A percentile compares a stretch with the other conserved stretches of the same genome.
Evolutionary conservation across 164 flowering plant genomes (phyloP).

Genomic region (Chimonanthus praecox): DNA sequence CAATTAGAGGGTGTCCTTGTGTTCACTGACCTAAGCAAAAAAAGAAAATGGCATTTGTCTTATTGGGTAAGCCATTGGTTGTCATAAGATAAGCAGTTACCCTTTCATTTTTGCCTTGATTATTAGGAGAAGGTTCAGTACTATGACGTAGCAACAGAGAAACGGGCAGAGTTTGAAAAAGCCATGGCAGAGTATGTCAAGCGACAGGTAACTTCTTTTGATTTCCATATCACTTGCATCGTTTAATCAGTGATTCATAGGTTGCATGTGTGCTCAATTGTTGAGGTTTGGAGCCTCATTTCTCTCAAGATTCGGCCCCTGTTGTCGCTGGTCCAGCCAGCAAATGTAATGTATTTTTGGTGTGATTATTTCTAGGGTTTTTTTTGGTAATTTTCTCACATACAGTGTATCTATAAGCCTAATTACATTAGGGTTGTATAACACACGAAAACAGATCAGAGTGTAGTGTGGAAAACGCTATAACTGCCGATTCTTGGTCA

Average conservation of each 20-base stretch:
- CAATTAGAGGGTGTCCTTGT: neutral
- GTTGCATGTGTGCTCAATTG: neutral
- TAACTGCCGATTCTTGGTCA: no score
- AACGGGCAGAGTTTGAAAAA: constrained; percentile 76
- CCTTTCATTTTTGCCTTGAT: neutral
- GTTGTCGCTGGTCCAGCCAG: no score
- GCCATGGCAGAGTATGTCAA: constrained; percentile 72
- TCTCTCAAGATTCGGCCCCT: neutral
- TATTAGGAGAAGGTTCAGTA: constrained; percentile 84
- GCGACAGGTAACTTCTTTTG: constrained; percentile 39
- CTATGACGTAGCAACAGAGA: constrained; percentile 89
- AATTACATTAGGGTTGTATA: no score
- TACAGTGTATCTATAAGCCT: no score
- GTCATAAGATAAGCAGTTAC: neutral
- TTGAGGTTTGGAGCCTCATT: neutral
- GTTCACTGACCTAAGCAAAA: neutral
- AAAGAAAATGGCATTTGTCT: neutral
- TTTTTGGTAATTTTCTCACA: no score
- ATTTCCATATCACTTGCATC: neutral
- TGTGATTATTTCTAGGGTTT: neutral
- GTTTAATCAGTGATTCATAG: neutral
- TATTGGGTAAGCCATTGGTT: neutral
- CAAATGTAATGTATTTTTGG: neutral
- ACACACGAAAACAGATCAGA: no score
- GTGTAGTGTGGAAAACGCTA: no score